phyloP scores from a whole-genome alignment of 768 basidiomycete species.

The Lactifluus piperatus region DNA sequence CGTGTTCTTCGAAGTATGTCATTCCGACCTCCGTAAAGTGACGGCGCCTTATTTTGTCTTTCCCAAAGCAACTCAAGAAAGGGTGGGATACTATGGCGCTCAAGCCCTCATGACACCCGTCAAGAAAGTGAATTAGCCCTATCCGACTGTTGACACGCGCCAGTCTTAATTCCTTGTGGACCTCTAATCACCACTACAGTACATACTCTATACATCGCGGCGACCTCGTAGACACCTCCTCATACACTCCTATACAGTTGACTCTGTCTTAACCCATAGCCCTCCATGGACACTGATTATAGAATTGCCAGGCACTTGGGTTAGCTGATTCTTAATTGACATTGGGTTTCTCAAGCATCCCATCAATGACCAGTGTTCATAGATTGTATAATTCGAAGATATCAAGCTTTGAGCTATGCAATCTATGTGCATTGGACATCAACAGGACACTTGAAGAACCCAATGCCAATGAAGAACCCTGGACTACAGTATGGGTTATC shows the following conservation, averaged over 20 bases:
- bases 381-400: no score
- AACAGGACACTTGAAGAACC: no score
- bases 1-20: slow-evolving; percentile 72
- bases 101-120: not conserved
- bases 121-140: not conserved
- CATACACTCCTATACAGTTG: not conserved
- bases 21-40: not conserved
- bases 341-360: no score
- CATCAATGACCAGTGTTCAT: no score
- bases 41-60: not conserved
- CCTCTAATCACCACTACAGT: not conserved
- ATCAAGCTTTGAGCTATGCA: no score
- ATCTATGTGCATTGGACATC: no score
- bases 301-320: no score
- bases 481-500: no score
- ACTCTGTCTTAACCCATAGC: no score
- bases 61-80: slow-evolving; percentile 58
- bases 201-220: not conserved
- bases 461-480: no score
- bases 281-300: no score
- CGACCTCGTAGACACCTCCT: not conserved
- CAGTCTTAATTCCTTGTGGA: not conserved
- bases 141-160: not conserved
- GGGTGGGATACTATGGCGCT: slow-evolving; percentile 35
- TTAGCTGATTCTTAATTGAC: no score